phyloP scores from a whole-genome alignment of 768 basidiomycete genomes.

The Tulasnella sp. region DNA sequence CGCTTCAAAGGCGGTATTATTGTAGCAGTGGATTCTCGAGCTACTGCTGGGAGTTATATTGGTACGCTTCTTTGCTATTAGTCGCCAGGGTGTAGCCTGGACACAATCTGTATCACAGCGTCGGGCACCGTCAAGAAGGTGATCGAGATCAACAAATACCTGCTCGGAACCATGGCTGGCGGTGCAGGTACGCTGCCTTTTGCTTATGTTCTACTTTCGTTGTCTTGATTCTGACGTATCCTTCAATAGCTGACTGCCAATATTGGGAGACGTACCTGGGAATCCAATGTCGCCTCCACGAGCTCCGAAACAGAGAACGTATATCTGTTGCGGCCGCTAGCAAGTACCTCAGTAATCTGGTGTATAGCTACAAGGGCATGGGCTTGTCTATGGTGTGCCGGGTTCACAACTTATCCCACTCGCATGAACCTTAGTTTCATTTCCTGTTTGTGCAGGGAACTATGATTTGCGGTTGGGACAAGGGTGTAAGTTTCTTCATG shows the following conservation, averaged over 20 bases:
- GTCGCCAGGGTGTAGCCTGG: not conserved
- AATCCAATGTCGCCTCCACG: conserved; percentile 92
- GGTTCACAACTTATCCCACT: not conserved
- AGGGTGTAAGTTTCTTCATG: conserved; percentile 50
- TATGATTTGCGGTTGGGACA: conserved; percentile 99
- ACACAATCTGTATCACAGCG: conserved; percentile 37
- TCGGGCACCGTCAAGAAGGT: conserved; percentile 98
- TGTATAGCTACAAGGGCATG: conserved; percentile 98
- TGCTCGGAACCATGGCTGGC: conserved; percentile 99
- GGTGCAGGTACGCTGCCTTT: conserved; percentile 67
- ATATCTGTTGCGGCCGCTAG: conserved; percentile 99
- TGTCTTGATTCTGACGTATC: not conserved
- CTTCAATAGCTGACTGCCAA: conserved; percentile 71
- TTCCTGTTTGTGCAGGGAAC: conserved; percentile 54
- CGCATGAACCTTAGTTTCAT: not conserved
- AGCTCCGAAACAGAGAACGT: conserved; percentile 89
- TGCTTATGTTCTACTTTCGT: not conserved
- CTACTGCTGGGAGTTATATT: conserved; percentile 93
- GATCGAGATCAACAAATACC: conserved; percentile 97
- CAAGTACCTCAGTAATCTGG: conserved; percentile 94
- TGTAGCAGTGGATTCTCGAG: conserved; percentile 98
- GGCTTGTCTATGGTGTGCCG: conserved; percentile 88
- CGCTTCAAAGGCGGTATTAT: conserved; percentile 93
- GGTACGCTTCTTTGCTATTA: conserved; percentile 39
- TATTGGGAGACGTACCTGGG: conserved; percentile 99